phyloP scores from a whole-genome alignment of 164 flowering plant species.

The Amborella trichopoda region DNA sequence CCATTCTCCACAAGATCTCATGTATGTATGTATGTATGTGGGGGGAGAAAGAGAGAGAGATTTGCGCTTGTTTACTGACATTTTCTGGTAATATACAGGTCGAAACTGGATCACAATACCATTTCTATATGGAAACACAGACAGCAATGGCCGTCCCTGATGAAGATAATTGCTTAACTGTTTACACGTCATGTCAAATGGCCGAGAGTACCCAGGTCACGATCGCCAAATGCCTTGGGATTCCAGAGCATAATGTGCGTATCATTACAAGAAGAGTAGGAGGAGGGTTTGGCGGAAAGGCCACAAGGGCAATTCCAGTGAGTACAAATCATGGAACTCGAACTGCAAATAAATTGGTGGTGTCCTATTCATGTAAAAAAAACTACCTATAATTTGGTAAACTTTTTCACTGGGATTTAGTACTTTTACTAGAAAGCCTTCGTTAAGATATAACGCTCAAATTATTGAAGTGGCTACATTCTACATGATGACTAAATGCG shows the following conservation, averaged over 20 bases:
- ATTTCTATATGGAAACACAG: slow-evolving; percentile 92
- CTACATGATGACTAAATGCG: too few species aligned
- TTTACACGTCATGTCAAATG: slow-evolving; percentile 62
- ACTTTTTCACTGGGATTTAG: too few species aligned
- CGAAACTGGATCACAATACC: slow-evolving; percentile 70
- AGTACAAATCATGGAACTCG: slow-evolving; percentile 43
- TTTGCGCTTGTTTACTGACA: too few species aligned
- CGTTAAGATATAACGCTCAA: too few species aligned
- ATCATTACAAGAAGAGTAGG: slow-evolving; percentile 90
- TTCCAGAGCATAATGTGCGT: slow-evolving; percentile 79
- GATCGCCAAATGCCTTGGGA: slow-evolving; percentile 69
- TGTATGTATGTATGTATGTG: too few species aligned
- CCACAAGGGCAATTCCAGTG: slow-evolving; percentile 50
- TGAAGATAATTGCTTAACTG: slow-evolving; percentile 82
- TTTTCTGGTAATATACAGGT: slow-evolving; percentile 54
- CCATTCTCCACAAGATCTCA: too few species aligned
- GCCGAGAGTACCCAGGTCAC: slow-evolving; percentile 50
- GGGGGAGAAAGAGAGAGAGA: too few species aligned
- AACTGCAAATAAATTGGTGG: too few species aligned
- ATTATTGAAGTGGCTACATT: too few species aligned
- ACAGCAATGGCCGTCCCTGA: slow-evolving; percentile 86
- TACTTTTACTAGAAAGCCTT: too few species aligned
- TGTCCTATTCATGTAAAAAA: too few species aligned
- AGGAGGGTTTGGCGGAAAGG: slow-evolving; percentile 95
- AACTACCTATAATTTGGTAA: too few species aligned